Evolutionary conservation across 306 rosid genomes (phyloP).

Genomic region (Prunus davidiana): DNA sequence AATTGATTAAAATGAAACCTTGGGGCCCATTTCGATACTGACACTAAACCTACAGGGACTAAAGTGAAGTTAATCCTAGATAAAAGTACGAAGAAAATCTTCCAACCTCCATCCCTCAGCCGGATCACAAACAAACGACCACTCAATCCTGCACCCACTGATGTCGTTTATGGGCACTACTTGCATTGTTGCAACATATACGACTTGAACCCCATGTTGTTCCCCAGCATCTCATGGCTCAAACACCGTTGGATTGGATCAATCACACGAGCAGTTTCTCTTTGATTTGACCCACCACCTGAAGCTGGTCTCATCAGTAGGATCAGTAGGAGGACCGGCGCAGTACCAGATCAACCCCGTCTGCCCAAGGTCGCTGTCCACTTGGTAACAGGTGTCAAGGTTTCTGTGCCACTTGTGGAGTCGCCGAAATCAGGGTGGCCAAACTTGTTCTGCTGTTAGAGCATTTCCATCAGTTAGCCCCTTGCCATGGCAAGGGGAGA

Average conservation of each 20-base stretch:
- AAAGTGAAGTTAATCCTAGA: no score
- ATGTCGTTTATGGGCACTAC: constrained; percentile 1
- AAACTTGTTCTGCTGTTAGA: constrained; percentile 4
- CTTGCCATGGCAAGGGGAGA: no score
- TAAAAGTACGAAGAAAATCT: no score
- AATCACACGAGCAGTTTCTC: constrained; percentile 36
- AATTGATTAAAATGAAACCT: no score
- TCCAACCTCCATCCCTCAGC: constrained; percentile 38
- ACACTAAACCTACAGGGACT: no score
- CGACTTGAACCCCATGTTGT: constrained; percentile 52
- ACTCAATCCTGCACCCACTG: constrained; percentile 39
- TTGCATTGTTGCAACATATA: constrained; percentile 26
- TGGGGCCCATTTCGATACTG: no score
- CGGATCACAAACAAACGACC: constrained; percentile 58
- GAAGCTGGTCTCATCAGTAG: neutral
- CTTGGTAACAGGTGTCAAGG: constrained; percentile 41
- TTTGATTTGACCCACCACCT: constrained; percentile 55
- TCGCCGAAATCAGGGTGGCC: constrained; percentile 60
- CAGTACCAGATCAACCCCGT: constrained; percentile 57
- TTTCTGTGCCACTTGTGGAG: constrained; percentile 47
- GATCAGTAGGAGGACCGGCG: neutral
- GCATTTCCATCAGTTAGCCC: no score
- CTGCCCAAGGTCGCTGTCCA: constrained; percentile 50
- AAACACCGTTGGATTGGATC: constrained; percentile 31
- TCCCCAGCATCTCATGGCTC: constrained; percentile 44